Evolutionary conservation across 495 filamentous ascomycete species (phyloP), one percentile per base, ranked within the genome.

Genomic region (Penicillium canescens): DNA sequence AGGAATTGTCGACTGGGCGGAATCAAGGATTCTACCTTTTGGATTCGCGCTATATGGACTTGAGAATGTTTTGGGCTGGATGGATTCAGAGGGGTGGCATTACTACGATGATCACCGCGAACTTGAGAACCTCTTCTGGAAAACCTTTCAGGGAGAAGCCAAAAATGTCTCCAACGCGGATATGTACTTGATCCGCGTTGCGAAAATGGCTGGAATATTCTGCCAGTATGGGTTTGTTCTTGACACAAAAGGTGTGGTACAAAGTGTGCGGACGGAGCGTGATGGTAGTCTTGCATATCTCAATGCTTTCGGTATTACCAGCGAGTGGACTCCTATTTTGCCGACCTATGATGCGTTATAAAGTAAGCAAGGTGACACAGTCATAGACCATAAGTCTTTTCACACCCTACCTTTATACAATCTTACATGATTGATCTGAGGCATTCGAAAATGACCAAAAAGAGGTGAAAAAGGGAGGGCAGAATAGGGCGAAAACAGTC

Each of bases 1-100:
- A 20, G 75, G 74, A 21, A 63, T 76, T 49, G 50, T 81, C 35
- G 76, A 81, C 63, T 78, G 71, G 74, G 69, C 72, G 36, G 72
- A 79, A 31, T 64, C 75, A 33, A 72, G 54, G 20, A 63, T 78
- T 50, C 60, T 64, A 4, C 77, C 74, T 12, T 81, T 79, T 41
- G 75, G 76, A 21, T 61, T 76, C 14, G 58, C 76, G 14, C 67
- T 81, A 28, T 78, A 56, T 31, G 75, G 56, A 16, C 54, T 79
- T 34, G 57, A 71, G 59, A 76, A 74, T 55, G 16, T 72, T 24
- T 50, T 81, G 13, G 75, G 76, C 20, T 18, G 41, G 21, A 73
- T 69, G 60, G 59, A 66, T 62, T 59, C 65, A 26, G 11, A 67
- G 20, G 26, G 6, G 28, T 78, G 69, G 70, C 56, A 66, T 36